phyloP scores from a whole-genome alignment of 1,284 basidiomycete species.

The Leccinum griseonigrum region DNA sequence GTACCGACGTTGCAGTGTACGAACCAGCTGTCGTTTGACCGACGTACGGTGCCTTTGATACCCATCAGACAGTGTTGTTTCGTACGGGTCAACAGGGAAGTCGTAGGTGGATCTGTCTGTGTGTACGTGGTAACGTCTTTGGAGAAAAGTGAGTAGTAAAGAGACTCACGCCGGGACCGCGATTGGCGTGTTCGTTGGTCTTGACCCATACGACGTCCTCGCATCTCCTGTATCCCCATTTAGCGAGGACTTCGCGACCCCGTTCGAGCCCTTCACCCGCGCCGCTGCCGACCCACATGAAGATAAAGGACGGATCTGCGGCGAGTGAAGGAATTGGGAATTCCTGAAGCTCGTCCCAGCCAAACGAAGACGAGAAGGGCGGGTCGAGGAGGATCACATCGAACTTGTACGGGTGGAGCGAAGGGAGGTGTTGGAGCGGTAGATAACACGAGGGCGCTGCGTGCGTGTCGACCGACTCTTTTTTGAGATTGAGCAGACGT shows the following conservation, averaged over 20 bases:
- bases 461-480: conserved; percentile 60
- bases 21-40: conserved; percentile 92
- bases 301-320: conserved; percentile 90
- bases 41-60: conserved; percentile 94
- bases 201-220: conserved; percentile 98
- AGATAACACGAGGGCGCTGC: conserved; percentile 69
- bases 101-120: conserved; percentile 79
- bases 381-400: conserved; percentile 94
- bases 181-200: conserved; percentile 73
- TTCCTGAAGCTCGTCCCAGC: conserved; percentile 81
- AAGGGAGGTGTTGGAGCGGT: conserved; percentile 54
- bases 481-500: conserved; percentile 70
- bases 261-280: conserved; percentile 89
- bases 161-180: conserved; percentile 69
- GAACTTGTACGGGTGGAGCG: conserved; percentile 72
- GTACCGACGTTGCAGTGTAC: conserved; percentile 96
- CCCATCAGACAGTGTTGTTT: conserved; percentile 98
- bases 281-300: conserved; percentile 95
- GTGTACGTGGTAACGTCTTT: neutral
- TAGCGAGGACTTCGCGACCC: conserved; percentile 86
- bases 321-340: conserved; percentile 84
- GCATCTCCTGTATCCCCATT: conserved; percentile 94
- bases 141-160: neutral
- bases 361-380: conserved; percentile 78
- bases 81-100: conserved; percentile 80